Conservation (phyloP, 2,329 filamentous ascomycete genomes). For the Cytospora mali region DNA sequence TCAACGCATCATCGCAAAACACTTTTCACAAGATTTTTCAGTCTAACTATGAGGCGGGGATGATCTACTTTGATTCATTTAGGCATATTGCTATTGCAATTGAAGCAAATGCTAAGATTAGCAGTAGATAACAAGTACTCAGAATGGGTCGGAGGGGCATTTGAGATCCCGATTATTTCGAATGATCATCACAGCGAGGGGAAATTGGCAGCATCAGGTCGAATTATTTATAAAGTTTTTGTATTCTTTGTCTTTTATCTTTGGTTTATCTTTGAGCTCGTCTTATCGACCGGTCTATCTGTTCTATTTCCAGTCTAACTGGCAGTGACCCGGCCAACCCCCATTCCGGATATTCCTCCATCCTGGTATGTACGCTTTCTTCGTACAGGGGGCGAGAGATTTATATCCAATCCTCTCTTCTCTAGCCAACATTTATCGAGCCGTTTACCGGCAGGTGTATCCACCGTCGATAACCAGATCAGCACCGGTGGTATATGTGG, state of each 20-base stretch:
- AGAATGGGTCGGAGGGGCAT: neutral
- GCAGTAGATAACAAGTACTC: too few species aligned
- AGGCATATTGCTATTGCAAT: too few species aligned
- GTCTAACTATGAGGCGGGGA: too few species aligned
- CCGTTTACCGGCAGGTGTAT: constrained; percentile 53
- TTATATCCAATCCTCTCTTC: neutral
- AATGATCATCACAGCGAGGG: neutral
- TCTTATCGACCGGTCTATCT: neutral
- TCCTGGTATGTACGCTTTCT: constrained; percentile 5
- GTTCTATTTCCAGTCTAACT: neutral
- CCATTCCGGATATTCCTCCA: neutral
- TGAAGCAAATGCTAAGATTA: too few species aligned
- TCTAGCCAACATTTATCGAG: neutral
- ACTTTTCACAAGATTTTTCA: neutral
- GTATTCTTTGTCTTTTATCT: neutral
- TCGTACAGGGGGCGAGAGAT: neutral
- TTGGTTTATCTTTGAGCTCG: too few species aligned
- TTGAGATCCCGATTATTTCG: neutral
- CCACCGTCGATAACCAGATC: constrained; percentile 74
- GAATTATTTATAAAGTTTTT: neutral
- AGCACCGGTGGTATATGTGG: constrained; percentile 73
- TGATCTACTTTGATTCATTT: too few species aligned
- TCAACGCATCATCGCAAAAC: neutral
- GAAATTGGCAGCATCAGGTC: neutral
- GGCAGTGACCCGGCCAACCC: neutral